Evolutionary conservation across 129 eudicot genomes (phyloP).

Genomic region (Ambrosia trifida): DNA sequence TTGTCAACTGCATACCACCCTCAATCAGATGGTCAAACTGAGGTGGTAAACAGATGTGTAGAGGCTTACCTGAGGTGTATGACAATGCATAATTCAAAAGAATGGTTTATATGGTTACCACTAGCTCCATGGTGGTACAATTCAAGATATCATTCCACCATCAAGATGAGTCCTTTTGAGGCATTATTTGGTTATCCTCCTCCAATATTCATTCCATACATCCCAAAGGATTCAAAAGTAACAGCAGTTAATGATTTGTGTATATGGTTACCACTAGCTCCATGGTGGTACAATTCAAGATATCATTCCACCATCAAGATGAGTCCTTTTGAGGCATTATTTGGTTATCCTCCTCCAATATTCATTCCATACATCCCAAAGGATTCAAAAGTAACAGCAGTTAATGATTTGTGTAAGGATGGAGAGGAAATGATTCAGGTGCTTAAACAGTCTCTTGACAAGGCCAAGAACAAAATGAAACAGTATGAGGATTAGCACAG

Average conservation of each 20-base stretch:
- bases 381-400: neutral
- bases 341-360: neutral
- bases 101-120: too few species aligned
- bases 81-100: too few species aligned
- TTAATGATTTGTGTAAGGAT: neutral
- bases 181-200: neutral
- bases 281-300: too few species aligned
- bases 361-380: neutral
- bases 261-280: too few species aligned
- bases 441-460: neutral
- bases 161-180: too few species aligned
- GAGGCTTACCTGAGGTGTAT: too few species aligned
- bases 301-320: too few species aligned
- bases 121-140: too few species aligned
- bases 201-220: neutral
- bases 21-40: too few species aligned
- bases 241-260: neutral
- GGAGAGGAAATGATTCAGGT: neutral
- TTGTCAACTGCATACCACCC: too few species aligned
- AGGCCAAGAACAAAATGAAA: neutral
- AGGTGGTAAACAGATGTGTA: too few species aligned
- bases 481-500: neutral
- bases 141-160: too few species aligned
- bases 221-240: neutral
- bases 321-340: neutral